Evolutionary conservation across 345 rosid genomes (phyloP).

Genomic region (Excoecaria agallocha): DNA sequence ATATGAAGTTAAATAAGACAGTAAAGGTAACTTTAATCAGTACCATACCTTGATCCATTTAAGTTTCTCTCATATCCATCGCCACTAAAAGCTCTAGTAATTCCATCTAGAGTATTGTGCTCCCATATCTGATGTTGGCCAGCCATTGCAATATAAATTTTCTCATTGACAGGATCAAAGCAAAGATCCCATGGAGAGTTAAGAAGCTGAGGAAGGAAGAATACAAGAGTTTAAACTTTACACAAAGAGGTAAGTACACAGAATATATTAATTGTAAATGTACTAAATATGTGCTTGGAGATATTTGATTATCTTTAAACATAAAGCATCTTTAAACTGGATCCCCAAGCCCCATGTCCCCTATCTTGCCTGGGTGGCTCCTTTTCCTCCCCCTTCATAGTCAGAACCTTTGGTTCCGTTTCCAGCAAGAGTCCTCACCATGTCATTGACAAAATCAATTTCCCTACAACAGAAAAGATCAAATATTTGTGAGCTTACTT

Average conservation of each 20-base stretch:
- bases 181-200: constrained; percentile 98
- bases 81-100: constrained; percentile 80
- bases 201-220: constrained; percentile 53
- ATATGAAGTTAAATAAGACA: neutral
- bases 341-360: constrained; percentile 1
- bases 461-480: constrained; percentile 46
- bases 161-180: constrained; percentile 62
- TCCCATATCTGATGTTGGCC: constrained; percentile 98
- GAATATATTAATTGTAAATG: neutral
- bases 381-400: constrained; percentile 74
- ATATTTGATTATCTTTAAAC: neutral
- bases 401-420: constrained; percentile 95
- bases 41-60: constrained; percentile 72
- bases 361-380: constrained; percentile 63
- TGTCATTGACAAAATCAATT: constrained; percentile 83
- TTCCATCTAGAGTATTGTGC: constrained; percentile 57
- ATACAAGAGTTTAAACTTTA: neutral
- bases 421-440: constrained; percentile 79
- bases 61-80: constrained; percentile 89
- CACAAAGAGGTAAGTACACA: constrained; percentile 19
- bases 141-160: constrained; percentile 89
- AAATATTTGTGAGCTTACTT: constrained; percentile 4
- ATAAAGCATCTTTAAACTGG: constrained; percentile 16
- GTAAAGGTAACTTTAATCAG: neutral
- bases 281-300: neutral